Conservation (phyloP, 139 green algal genomes). For the Desmodesmus armatus region DNA sequence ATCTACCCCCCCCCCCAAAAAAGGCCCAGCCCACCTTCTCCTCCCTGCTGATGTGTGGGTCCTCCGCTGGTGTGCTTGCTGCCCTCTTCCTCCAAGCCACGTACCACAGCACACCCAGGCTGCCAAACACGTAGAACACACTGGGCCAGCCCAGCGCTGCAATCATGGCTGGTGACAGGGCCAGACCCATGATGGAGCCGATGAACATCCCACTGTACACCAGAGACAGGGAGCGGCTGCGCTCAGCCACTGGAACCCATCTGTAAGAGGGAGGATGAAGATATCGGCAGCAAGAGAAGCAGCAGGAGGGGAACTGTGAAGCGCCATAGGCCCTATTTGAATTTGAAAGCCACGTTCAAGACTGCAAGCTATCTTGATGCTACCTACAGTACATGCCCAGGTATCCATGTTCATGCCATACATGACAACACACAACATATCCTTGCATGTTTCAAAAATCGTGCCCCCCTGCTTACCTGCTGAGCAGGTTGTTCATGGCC, state of each 20-base stretch:
- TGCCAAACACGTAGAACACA: constrained; percentile 97
- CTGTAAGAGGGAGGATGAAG: constrained; percentile 54
- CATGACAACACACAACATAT: no score
- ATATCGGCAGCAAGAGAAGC: neutral
- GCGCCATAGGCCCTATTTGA: no score
- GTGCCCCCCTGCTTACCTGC: constrained; percentile 70
- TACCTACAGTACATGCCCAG: no score
- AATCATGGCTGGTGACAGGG: constrained; percentile 83
- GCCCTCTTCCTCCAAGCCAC: constrained; percentile 74
- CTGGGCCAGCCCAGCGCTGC: constrained; percentile 84
- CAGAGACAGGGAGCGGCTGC: constrained; percentile 89
- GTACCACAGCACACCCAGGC: constrained; percentile 84
- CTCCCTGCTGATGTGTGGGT: constrained; percentile 61
- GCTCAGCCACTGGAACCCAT: constrained; percentile 92
- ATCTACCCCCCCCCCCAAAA: no score
- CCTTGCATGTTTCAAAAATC: no score
- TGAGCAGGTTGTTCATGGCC: constrained; percentile 98
- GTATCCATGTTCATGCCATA: no score
- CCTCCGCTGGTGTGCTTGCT: constrained; percentile 69
- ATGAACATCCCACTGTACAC: constrained; percentile 98
- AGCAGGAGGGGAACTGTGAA: neutral
- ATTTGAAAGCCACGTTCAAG: no score
- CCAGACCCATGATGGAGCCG: constrained; percentile 90
- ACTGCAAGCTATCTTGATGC: no score
- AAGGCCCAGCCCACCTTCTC: constrained; percentile 50